phyloP scores from a whole-genome alignment of 2,329 filamentous ascomycete genomes.

The Coniochaeta sp. region DNA sequence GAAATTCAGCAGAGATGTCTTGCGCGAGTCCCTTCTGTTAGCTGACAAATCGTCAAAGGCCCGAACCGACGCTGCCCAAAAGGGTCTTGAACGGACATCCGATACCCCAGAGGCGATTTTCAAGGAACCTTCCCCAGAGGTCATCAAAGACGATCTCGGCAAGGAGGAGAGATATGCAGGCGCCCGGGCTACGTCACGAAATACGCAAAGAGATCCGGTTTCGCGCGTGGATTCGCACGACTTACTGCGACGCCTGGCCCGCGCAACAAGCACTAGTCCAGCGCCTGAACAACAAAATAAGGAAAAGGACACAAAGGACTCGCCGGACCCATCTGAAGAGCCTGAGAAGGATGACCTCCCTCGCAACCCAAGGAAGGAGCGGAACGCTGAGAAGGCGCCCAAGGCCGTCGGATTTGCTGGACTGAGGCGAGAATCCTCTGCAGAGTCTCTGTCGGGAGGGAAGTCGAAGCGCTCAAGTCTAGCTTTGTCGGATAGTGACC shows the following conservation, averaged over 20 bases:
- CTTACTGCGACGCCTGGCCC: slow-evolving; percentile 40
- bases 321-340: not conserved
- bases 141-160: not conserved
- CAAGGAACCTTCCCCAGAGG: not conserved
- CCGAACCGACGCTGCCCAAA: not conserved
- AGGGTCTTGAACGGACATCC: slow-evolving; percentile 25
- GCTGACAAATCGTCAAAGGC: slow-evolving; percentile 3
- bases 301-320: slow-evolving; percentile 3
- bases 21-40: slow-evolving; percentile 10
- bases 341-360: slow-evolving; percentile 4
- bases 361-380: slow-evolving; percentile 3
- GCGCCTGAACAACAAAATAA: slow-evolving; percentile 17
- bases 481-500: slow-evolving; percentile 43
- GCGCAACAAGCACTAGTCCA: slow-evolving; percentile 39
- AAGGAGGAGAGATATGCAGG: not conserved
- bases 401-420: slow-evolving; percentile 41
- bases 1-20: slow-evolving; percentile 20
- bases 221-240: slow-evolving; percentile 36
- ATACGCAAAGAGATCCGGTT: slow-evolving; percentile 10
- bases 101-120: slow-evolving; percentile 35
- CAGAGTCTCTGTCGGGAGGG: slow-evolving; percentile 41
- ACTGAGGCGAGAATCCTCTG: slow-evolving; percentile 33
- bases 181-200: not conserved
- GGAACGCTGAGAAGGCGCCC: slow-evolving; percentile 9
- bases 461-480: slow-evolving; percentile 40